A percentile compares a stretch with the other conserved stretches of the same genome.
phyloP scores from a whole-genome alignment of 1,284 basidiomycete genomes.

The Mycena sp. region DNA sequence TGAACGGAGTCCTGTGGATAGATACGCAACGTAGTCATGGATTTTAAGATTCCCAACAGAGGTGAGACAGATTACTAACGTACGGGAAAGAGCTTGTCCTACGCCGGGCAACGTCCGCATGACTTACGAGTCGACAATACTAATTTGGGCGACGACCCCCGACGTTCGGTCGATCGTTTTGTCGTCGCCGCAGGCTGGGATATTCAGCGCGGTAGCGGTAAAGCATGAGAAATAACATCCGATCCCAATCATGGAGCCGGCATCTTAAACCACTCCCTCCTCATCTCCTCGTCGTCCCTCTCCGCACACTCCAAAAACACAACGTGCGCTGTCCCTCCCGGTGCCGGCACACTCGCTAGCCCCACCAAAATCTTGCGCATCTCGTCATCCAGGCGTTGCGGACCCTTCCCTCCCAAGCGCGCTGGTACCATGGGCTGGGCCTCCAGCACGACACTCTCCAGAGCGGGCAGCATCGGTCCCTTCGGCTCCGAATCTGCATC shows the following conservation, averaged over 20 bases:
- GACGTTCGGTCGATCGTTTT: no score
- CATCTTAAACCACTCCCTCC: conserved; percentile 1
- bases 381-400: background rate
- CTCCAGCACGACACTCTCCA: background rate
- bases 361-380: conserved; percentile 1
- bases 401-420: background rate
- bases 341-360: background rate
- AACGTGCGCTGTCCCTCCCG: background rate
- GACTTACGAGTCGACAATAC: no score
- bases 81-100: no score
- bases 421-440: background rate
- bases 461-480: background rate
- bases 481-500: background rate
- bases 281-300: background rate
- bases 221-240: no score
- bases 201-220: no score
- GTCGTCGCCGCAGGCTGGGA: no score
- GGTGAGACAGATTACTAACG: no score
- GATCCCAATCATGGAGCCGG: background rate
- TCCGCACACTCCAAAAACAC: background rate
- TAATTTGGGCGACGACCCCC: no score
- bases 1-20: no score
- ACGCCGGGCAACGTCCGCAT: no score
- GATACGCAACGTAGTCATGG: no score
- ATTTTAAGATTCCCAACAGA: no score